Evolutionary conservation across 2,329 filamentous ascomycete species (phyloP), one percentile per base, ranked within the genome.

Genomic region (Paecilomyces sp.): DNA sequence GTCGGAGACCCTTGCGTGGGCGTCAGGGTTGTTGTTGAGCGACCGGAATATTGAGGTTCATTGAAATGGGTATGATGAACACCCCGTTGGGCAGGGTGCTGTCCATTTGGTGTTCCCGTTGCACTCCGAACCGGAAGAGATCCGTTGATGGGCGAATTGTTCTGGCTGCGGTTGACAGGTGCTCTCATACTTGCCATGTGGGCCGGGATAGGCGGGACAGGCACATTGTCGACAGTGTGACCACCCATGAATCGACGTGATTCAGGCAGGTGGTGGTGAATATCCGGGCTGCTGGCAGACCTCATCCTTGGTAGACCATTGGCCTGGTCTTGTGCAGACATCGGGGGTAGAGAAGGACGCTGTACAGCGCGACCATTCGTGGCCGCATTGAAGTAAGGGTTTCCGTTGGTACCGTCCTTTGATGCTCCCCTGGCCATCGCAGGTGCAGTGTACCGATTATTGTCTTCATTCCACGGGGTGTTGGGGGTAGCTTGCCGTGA

Each of bases 251-350:
- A 78, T 55, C 78, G 78, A 61, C 76, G 74, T 13, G 72, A 68
- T 54, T 81, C 78, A 34, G 81, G 80, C 55, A 82, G 82, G 63
- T 83, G 82, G 57, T 87, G 84, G 57, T 95, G 91, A 67, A 96
- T 96, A 72, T 97, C 92, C 7, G 94, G 93, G 63, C 92, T 97
- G 77, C 93, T 97, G 69, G 95, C 95, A 41, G 92, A 96, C 64
- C 94, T 85, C 77, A 90, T 88, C 65, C 92, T 84, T 70, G 88
- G 87, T 71, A 91, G 87, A 60, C 75, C 72, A 78, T 71, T 79
- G 67, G 85, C 77, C 67, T 83, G 75, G 64, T 80, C 75, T 61
- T 79, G 76, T 51, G 71, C 78, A 65, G 86, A 80, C 82, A 91
- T 88, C 18, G 85, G 88, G 52, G 89, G 90, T 66, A 95, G 80